Evolutionary conservation across 192 early-diverging fungal genomes (phyloP), one percentile per base, ranked within the genome.

Genomic region (Mortierella claussenii): DNA sequence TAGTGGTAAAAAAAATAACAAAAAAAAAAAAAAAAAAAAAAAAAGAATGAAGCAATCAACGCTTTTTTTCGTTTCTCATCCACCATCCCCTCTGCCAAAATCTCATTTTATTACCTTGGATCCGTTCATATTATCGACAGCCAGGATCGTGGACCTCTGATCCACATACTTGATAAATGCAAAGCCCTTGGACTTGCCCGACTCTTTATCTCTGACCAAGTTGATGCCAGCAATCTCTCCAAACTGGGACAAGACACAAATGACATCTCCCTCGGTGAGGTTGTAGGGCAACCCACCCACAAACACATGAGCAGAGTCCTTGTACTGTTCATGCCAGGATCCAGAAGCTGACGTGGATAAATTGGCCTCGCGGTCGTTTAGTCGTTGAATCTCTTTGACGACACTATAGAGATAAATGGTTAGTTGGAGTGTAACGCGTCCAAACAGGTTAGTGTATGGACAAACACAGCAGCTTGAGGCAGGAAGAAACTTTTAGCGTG

Each of bases 41-140:
- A 20, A 47, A 21, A 47, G 17, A 40, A 40, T 40, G 13, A 40
- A 40, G 7, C 7, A 40, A 13, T 40, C 7, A 10, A 40, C 13
- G 37, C 13, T 40, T 40, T 10, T 40, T 10, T 13, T 21, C 13
- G 4, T 47, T 42, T 31, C 11, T n/a, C n/a, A n/a, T n/a, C n/a
- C n/a, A n/a, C n/a, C n/a, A n/a, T n/a, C n/a, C n/a, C n/a, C n/a
- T n/a, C n/a, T n/a, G n/a, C n/a, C n/a, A n/a, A n/a, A n/a, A n/a
- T n/a, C n/a, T n/a, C n/a, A n/a, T n/a, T 57, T 58, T 33, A 18
- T 69, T 79, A 87, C 85, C 73, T 88, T 83, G 43, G 79, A 79
- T 8, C 95, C 95, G 74, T 96, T 96, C 33, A 99, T 85, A 79
- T 99, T 99, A 81, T 99, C 97, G 6, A 99, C 97, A 0, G 95